Conservation (phyloP, 768 basidiomycete genomes). For the Phylloporus rhodoxanthus region DNA sequence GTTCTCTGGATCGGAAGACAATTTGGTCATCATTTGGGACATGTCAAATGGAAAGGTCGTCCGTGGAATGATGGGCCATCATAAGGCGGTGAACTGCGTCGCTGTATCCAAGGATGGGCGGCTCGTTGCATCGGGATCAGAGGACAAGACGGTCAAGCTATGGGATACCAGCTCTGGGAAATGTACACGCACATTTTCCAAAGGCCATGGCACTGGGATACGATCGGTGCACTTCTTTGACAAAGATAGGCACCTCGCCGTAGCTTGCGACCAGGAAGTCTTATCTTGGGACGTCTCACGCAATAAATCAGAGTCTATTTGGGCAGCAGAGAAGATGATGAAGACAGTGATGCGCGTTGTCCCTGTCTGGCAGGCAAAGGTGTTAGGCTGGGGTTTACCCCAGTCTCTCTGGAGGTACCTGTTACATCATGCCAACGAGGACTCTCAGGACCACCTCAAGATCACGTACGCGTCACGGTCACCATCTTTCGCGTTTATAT, state of each 20-base stretch:
- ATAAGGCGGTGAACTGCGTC: constrained; percentile 1
- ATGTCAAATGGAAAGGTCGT: constrained; percentile 9
- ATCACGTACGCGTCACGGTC: constrained; percentile 2
- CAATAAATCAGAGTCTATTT: constrained; percentile 1
- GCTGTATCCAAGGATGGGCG: neutral
- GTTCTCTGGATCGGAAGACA: constrained; percentile 23
- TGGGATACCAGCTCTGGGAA: constrained; percentile 18
- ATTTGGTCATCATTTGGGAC: constrained; percentile 22
- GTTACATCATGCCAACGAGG: neutral
- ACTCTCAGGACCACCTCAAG: neutral
- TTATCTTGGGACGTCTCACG: constrained; percentile 11
- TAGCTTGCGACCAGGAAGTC: constrained; percentile 4
- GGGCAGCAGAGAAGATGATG: neutral
- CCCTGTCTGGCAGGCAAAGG: constrained; percentile 6
- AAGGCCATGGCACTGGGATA: constrained; percentile 9
- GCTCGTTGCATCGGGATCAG: constrained; percentile 19
- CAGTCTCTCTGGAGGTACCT: neutral
- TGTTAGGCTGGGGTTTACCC: constrained; percentile 5
- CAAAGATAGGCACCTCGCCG: constrained; percentile 6
- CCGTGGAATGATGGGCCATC: constrained; percentile 17
- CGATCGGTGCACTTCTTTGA: constrained; percentile 14
- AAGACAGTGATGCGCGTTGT: neutral
- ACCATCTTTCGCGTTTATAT: constrained; percentile 5
- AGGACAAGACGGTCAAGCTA: constrained; percentile 21
- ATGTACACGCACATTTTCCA: constrained; percentile 10